These are phyloP conservation scores for Sinapis alba DNA, from an alignment of 441 rosid species.

Conservation along the genomic window DNA sequence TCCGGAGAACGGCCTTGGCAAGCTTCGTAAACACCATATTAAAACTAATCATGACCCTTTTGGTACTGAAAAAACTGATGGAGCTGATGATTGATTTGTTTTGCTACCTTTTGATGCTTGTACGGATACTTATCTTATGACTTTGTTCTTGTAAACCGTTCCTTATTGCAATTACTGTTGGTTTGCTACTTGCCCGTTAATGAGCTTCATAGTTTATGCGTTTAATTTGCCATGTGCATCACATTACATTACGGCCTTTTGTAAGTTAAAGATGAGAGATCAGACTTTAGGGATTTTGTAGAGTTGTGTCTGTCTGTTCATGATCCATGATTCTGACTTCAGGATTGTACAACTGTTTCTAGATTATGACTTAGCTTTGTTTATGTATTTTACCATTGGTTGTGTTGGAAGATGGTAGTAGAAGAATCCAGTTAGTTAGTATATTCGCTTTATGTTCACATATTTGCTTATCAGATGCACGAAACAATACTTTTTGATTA, in stretches of 20 bases:
- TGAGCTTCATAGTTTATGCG: slow-evolving; percentile 2
- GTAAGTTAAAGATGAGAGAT: slow-evolving; percentile 20
- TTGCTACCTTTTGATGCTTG: neutral
- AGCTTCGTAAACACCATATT: slow-evolving; percentile 84
- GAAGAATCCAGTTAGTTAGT: neutral
- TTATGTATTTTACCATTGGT: neutral
- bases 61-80: slow-evolving; percentile 62
- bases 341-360: neutral
- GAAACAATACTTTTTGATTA: neutral
- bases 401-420: neutral
- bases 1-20: slow-evolving; percentile 91
- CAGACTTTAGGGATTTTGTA: neutral
- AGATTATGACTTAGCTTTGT: neutral
- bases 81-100: slow-evolving; percentile 60
- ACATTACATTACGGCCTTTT: neutral
- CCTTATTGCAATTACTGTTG: slow-evolving; percentile 3
- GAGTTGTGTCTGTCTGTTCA: neutral
- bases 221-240: neutral
- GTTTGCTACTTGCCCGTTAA: slow-evolving; percentile 16
- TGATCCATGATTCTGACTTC: neutral
- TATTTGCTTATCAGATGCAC: neutral
- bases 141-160: slow-evolving; percentile 22
- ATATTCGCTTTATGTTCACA: neutral
- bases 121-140: slow-evolving; percentile 39
- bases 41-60: slow-evolving; percentile 97